A percentile compares a stretch with the other conserved stretches of the same genome.
phyloP scores from a whole-genome alignment of 164 flowering plant species.

The Aristolochia contorta region DNA sequence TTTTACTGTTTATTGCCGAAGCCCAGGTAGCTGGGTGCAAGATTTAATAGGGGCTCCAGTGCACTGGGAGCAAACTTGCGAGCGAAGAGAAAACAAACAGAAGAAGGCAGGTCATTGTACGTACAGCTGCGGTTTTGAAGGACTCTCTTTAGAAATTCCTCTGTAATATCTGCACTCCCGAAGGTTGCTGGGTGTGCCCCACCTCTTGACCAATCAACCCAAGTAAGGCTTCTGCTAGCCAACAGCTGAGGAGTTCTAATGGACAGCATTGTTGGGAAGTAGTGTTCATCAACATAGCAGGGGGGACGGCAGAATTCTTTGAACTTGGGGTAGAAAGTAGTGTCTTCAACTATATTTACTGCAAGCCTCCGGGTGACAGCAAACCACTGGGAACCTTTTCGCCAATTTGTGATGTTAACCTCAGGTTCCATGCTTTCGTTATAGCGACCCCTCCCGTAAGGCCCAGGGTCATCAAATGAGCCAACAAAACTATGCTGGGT shows the following conservation, averaged over 20 bases:
- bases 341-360: slow-evolving; percentile 45
- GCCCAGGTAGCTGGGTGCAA: slow-evolving; percentile 41
- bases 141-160: slow-evolving; percentile 39
- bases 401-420: slow-evolving; percentile 62
- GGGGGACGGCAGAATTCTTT: slow-evolving; percentile 60
- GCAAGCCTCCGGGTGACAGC: slow-evolving; percentile 65
- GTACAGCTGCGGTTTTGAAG: slow-evolving; percentile 28
- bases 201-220: slow-evolving; percentile 94
- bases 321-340: slow-evolving; percentile 54
- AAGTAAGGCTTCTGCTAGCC: slow-evolving; percentile 72
- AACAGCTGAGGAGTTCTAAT: slow-evolving; percentile 41
- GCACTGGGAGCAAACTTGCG: slow-evolving; percentile 85
- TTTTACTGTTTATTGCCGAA: slow-evolving; percentile 5
- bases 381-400: slow-evolving; percentile 96
- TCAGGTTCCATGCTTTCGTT: slow-evolving; percentile 51
- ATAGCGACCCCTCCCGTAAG: slow-evolving; percentile 83
- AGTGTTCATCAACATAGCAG: slow-evolving; percentile 93
- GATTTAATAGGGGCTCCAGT: slow-evolving; percentile 41
- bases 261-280: slow-evolving; percentile 80
- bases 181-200: slow-evolving; percentile 90
- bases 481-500: slow-evolving; percentile 69
- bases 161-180: slow-evolving; percentile 57
- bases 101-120: slow-evolving; percentile 44
- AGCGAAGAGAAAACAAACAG: slow-evolving; percentile 62
- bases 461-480: slow-evolving; percentile 66